Percentiles rank a stretch among this genome's conserved stretches.
These are phyloP conservation scores for Russula lepida DNA, from an alignment of 768 basidiomycete species.

Conservation along the genomic window DNA sequence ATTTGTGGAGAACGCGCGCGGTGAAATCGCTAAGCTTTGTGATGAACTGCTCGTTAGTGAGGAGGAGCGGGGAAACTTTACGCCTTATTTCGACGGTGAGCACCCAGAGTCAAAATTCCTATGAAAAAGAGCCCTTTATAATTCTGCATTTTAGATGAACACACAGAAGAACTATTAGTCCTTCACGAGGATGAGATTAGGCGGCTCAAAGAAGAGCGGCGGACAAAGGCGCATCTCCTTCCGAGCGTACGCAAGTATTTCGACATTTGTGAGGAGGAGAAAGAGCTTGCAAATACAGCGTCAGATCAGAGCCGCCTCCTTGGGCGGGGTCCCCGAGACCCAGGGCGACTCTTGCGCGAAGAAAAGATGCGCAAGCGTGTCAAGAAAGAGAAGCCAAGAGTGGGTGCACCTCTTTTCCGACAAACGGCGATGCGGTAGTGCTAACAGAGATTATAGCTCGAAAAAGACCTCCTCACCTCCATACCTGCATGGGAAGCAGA, in stretches of 20 bases:
- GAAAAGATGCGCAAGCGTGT: slow-evolving; percentile 98
- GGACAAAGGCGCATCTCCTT: slow-evolving; percentile 68
- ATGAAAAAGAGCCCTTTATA: not conserved
- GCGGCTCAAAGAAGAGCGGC: slow-evolving; percentile 74
- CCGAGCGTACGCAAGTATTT: slow-evolving; percentile 80
- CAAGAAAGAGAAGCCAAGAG: slow-evolving; percentile 84
- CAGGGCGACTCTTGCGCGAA: slow-evolving; percentile 80
- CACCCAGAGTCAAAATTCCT: not conserved
- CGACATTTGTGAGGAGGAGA: slow-evolving; percentile 83
- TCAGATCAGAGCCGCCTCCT: slow-evolving; percentile 75
- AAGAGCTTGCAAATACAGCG: slow-evolving; percentile 74
- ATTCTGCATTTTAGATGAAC: slow-evolving; percentile 50
- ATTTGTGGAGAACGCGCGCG: slow-evolving; percentile 75
- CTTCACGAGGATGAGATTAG: slow-evolving; percentile 82
- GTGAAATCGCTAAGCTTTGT: slow-evolving; percentile 77
- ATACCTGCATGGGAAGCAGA: slow-evolving; percentile 85
- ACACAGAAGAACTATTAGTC: slow-evolving; percentile 77
- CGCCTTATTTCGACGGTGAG: slow-evolving; percentile 76
- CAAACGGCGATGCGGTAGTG: not conserved
- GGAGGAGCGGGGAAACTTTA: slow-evolving; percentile 73
- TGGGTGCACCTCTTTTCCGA: slow-evolving; percentile 32
- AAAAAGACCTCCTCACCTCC: slow-evolving; percentile 70
- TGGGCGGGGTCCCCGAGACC: slow-evolving; percentile 74
- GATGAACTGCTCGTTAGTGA: slow-evolving; percentile 80
- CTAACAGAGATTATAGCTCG: slow-evolving; percentile 46